phyloP scores from a whole-genome alignment of 306 rosid species.

The Sicyos edulis region DNA sequence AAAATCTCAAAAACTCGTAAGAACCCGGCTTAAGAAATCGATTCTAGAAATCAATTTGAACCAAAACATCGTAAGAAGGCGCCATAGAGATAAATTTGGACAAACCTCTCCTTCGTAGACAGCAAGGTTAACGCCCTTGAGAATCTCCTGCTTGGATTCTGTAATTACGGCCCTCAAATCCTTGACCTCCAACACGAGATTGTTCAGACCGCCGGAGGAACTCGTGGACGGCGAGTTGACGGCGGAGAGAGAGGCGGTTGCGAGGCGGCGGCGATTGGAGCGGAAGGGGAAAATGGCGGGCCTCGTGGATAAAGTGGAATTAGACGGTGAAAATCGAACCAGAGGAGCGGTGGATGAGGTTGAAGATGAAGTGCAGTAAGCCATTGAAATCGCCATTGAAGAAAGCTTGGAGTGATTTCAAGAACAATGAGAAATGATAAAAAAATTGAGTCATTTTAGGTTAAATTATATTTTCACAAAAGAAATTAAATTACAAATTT shows the following conservation, averaged over 20 bases:
- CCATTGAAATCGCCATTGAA: conserved; percentile 18
- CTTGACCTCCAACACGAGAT: conserved; percentile 59
- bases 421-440: too few relatives aligned
- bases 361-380: conserved; percentile 8
- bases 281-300: conserved; percentile 22
- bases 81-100: not conserved
- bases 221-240: conserved; percentile 22
- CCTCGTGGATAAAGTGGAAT: conserved; percentile 8
- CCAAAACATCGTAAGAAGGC: too few relatives aligned
- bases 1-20: not conserved
- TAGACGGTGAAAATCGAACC: conserved; percentile 21
- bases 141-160: conserved; percentile 56
- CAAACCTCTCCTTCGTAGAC: conserved; percentile 67
- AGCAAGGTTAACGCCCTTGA: conserved; percentile 69
- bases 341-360: conserved; percentile 8
- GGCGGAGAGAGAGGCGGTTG: conserved; percentile 32
- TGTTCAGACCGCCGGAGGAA: conserved; percentile 26
- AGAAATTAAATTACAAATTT: too few relatives aligned
- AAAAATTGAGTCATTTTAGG: too few relatives aligned
- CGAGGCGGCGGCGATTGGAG: conserved; percentile 18
- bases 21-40: not conserved
- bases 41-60: too few relatives aligned
- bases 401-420: not conserved
- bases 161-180: conserved; percentile 68
- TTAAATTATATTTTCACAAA: too few relatives aligned